Percentiles rank a stretch among this genome's conserved stretches.
Conservation (phyloP, 192 early-diverging fungal species). For the Dissophora globulifera region DNA sequence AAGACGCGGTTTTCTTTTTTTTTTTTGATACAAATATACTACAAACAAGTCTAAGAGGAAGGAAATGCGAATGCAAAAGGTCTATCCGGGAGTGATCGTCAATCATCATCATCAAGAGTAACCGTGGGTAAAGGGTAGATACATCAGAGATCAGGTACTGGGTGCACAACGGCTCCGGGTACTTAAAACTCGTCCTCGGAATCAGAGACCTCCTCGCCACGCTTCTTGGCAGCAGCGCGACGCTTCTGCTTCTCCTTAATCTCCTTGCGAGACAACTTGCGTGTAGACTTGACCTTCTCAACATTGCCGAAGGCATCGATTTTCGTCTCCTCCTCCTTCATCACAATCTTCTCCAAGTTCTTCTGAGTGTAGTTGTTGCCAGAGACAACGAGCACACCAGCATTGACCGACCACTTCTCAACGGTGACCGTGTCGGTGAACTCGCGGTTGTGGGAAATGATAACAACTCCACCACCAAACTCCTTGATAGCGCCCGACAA, state of each 20-base stretch:
- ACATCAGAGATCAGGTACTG: too few relatives aligned
- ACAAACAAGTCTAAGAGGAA: too few relatives aligned
- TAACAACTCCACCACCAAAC: constrained; percentile 84
- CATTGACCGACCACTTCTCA: constrained; percentile 81
- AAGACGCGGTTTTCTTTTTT: too few relatives aligned
- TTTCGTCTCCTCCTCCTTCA: constrained; percentile 59
- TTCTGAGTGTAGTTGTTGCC: constrained; percentile 65
- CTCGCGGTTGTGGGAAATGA: constrained; percentile 87
- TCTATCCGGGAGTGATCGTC: too few relatives aligned
- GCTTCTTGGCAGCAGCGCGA: constrained; percentile 64
- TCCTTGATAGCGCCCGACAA: constrained; percentile 80
- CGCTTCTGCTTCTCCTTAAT: constrained; percentile 68
- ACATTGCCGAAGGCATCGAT: constrained; percentile 83
- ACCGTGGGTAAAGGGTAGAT: too few relatives aligned
- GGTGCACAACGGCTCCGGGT: too few relatives aligned
- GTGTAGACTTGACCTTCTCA: constrained; percentile 73
- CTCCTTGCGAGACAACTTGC: constrained; percentile 63
- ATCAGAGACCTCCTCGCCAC: constrained; percentile 63
- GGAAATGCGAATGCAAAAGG: too few relatives aligned
- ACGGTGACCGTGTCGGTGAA: constrained; percentile 78
- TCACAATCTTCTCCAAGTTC: constrained; percentile 56
- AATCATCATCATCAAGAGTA: too few relatives aligned
- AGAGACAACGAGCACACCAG: constrained; percentile 62
- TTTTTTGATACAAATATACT: too few relatives aligned
- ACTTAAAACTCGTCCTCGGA: constrained; percentile 58